These are phyloP conservation scores for Zymoseptoria passerinii DNA, from an alignment of 2,329 filamentous ascomycete genomes.

Conservation along the genomic window DNA sequence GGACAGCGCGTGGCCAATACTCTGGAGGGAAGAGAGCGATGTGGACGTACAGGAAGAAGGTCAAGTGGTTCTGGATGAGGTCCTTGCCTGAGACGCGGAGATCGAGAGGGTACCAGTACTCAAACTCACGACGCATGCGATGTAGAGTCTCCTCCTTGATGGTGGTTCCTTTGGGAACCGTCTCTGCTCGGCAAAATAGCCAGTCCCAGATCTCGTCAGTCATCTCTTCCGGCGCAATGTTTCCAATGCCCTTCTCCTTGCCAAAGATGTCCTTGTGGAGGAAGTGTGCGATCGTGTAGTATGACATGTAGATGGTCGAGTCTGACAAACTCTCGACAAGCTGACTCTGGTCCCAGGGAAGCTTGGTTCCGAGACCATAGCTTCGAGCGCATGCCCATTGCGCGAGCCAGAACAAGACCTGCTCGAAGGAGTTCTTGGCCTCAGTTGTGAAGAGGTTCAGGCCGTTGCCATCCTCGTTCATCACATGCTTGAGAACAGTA, in stretches of 20 bases:
- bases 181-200: constrained; percentile 71
- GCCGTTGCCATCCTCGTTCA: constrained; percentile 54
- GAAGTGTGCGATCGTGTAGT: constrained; percentile 53
- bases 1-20: constrained; percentile 80
- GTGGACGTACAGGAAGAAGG: constrained; percentile 92
- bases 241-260: constrained; percentile 56
- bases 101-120: constrained; percentile 95
- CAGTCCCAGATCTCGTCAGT: constrained; percentile 96
- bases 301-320: constrained; percentile 85
- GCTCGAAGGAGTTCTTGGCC: constrained; percentile 57
- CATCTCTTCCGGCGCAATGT: constrained; percentile 77
- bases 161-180: constrained; percentile 51
- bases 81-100: constrained; percentile 86
- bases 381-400: constrained; percentile 92
- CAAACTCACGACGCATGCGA: constrained; percentile 80
- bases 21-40: constrained; percentile 77
- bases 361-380: constrained; percentile 84
- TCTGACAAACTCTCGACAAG: constrained; percentile 89
- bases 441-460: constrained; percentile 69
- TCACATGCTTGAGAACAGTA: constrained; percentile 63
- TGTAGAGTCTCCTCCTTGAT: constrained; percentile 68
- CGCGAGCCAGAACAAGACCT: constrained; percentile 83
- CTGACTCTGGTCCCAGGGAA: constrained; percentile 88
- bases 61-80: constrained; percentile 87
- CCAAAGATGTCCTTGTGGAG: constrained; percentile 76